Base-by-base conservation (phyloP, 169 alveolate species). In the Plasmodium malariae region DNA sequence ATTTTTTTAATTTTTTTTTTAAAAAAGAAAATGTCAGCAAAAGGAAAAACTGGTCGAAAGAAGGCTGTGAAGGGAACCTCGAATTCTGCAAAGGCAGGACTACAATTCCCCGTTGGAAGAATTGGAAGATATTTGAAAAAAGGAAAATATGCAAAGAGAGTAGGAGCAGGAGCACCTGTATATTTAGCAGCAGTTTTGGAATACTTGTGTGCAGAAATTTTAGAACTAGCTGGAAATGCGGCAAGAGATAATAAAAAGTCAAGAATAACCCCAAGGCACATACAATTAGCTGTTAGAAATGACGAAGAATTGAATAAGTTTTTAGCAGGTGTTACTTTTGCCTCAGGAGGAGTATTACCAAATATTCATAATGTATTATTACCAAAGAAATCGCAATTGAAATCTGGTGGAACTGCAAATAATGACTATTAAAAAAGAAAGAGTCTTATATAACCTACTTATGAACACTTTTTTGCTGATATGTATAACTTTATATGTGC, bases 41-140 rank as follows among this genome's bases (percentile, higher is more conserved):
- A 95, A 73, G 96, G 95, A 73, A 91, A 94, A 88, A 93, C 95
- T 49, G 98, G 98, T 90, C 95, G 97, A 72, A 96, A 95, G 85
- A 95, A 95, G 93, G 88, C 97, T 83, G 96, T 92, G 49, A 96
- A 96, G 95, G 89, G 95, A 92, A 95, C 92, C 85, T 95, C 99
- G 83, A 97, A 99, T 96, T 98, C 99, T 68, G 97, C 98, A 72
- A 98, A 97, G 94, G 99, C 99, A 78, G 99, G 99, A 87, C 97
- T 98, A 55, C 98, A 98, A 95, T 98, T 98, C 98, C 99, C 99
- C 73, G 99, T 98, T 24, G 99, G 99, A 71, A 98, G 99, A 95
- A 97, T 98, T 91, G 99, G 99, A 62, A 96, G 99, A 92, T 98
- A 97, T 95, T 94, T 98, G 89, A 98, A 98, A 97, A 95, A 96